phyloP scores from a whole-genome alignment of 208 protist genomes.

The Trichomonas vaginalis region DNA sequence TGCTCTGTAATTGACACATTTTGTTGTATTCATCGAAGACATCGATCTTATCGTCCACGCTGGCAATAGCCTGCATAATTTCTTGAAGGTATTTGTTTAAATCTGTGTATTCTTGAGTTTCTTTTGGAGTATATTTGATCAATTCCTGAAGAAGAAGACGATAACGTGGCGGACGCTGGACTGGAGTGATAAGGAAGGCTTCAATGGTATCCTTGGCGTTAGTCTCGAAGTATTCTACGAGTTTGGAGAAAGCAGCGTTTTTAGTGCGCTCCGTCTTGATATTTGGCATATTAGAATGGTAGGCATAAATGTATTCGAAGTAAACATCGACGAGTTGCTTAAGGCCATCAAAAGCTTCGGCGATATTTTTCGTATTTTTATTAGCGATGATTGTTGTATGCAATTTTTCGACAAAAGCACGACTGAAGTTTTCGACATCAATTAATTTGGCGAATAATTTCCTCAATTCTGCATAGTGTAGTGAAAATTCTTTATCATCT shows the following conservation, averaged over 20 bases:
- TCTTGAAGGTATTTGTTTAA: not conserved
- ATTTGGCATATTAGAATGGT: not conserved
- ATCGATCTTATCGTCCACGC: slow-evolving; percentile 3
- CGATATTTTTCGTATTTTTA: not conserved
- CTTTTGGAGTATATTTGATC: not conserved
- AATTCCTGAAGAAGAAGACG: slow-evolving; percentile 26
- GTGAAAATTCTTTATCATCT: not conserved
- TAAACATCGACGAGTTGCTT: not conserved
- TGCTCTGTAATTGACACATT: not conserved
- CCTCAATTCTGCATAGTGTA: not conserved
- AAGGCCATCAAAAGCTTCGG: not conserved
- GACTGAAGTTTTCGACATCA: not conserved
- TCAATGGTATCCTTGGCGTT: not conserved
- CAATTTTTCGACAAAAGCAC: not conserved
- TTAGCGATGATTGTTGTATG: not conserved
- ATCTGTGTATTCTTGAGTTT: not conserved
- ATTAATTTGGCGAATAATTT: not conserved
- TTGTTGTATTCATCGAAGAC: not conserved
- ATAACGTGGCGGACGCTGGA: slow-evolving; percentile 25
- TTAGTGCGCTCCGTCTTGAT: not conserved
- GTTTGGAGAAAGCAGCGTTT: not conserved
- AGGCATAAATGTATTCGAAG: not conserved
- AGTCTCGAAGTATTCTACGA: not conserved
- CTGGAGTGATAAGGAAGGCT: slow-evolving; percentile 15
- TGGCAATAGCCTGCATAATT: slow-evolving; percentile 15